Base-by-base conservation (phyloP, 139 green algal species). In the Chara braunii region DNA sequence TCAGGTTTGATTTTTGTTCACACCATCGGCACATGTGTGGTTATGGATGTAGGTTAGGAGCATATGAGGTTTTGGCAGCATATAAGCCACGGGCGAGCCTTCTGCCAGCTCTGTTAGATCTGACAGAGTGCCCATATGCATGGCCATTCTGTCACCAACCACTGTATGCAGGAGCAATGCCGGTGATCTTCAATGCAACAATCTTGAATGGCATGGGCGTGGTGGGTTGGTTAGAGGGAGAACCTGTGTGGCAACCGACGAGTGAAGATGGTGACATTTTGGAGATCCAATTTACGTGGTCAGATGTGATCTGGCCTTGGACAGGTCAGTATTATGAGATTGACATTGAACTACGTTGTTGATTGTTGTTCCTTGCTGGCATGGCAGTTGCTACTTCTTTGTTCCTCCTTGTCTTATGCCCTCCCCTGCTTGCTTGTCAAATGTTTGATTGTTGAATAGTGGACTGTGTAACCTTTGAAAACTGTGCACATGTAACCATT, bases 191-290 rank as follows among this genome's bases (percentile, higher is more conserved):
- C 82, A 99, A 99, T 72, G 86, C 83, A 32, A 98, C 93, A 0
- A 79, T 99, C 4, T 80, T 98, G 14, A 99, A 99, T 70, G 94
- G 85, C 11, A 88, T 96, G 84, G 89, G 83, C 22, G 79, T 94
- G 28, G 84, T 66, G 24, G 83, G 90, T 14, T 44, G 42, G 3
- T 72, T 99, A 33, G 81, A 83, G 32, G 70, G 44, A 1, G 35
- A 28, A 12, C 78, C 78, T 14, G 14, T 53, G 11, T 84, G 53
- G 68, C 34, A 44, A 3, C 74, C 72, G 11, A 51, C 57, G 29
- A 12, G 24, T 32, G 5, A 18, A 23, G 26, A 52, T 3, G 64
- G 37, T 18, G 22, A 48, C 5, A 22, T 86, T n/a, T 78, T 99
- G 43, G 77, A 94, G 53, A 64, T 99, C 42, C 51, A 70, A 7